Base-by-base conservation (phyloP, 208 protist genomes). In the Angomonas ambiguus region DNA sequence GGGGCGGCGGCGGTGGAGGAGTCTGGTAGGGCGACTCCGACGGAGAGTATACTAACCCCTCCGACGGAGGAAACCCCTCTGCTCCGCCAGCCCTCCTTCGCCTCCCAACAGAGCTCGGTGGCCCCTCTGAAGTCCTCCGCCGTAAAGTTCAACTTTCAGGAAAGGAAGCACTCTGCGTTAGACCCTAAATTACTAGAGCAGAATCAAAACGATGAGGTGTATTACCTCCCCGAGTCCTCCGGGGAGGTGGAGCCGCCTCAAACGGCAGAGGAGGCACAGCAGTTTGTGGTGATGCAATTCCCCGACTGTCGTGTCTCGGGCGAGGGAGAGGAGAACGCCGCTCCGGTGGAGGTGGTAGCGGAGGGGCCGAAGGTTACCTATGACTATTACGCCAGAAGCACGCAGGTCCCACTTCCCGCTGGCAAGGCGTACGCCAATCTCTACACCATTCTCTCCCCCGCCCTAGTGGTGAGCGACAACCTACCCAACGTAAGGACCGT, bases 381-480 rank as follows among this genome's bases (percentile, higher is more conserved):
- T 53, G 70, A 83, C 41, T 79, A 77, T 56, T 79, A 71, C 48
- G 64, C 67, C 0, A 72, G 69, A 1, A 80, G 70, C 41, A 83
- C 74, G 35, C 78, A 83, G 65, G 42, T 56, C 1, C 48, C 62
- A 11, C 28, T 72, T n/a, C 65, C 41, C 27, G 45, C 59, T 8
- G 5, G 28, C 38, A 55, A 55, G n/a, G 72, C 73, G 11, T 79
- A 65, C 53, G 25, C 49, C 5, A 83, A 79, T 34, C 67, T 83
- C 28, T 83, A 80, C 62, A 83, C 78, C 10, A 70, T 67, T n/a
- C 65, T 62, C 24, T 48, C 73, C 18, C 78, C 78, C 11, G 55
- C 66, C 42, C 41, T 72, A 25, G 48, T 73, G 2, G 65, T 56
- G 32, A 35, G 51, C 31, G 31, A 58, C 25, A 58, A 38, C 16